Evolutionary conservation across 2,329 filamentous ascomycete genomes (phyloP).

Genomic region (Fusarium coicis): DNA sequence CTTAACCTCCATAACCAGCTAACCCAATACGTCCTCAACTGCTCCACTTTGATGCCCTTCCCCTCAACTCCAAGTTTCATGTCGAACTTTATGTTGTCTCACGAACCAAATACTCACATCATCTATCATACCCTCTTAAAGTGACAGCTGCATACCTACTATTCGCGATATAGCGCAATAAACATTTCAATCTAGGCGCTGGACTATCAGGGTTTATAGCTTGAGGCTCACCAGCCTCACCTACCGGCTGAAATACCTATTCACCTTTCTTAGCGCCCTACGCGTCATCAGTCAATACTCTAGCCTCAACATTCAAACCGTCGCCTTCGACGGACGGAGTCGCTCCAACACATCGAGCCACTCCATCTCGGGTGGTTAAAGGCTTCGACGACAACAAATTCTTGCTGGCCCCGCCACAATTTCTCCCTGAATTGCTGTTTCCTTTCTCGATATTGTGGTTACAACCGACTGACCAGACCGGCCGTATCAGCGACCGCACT

Average conservation of each 20-base stretch:
- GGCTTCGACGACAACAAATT: conserved; percentile 5
- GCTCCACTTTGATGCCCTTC: conserved; percentile 21
- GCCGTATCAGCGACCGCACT: conserved; percentile 39
- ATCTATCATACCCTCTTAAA: not conserved
- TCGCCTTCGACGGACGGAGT: not conserved
- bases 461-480: conserved; percentile 32
- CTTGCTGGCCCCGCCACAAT: conserved; percentile 1
- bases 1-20: not conserved
- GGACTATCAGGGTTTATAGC: not conserved
- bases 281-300: conserved; percentile 14
- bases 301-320: not conserved
- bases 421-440: conserved; percentile 5
- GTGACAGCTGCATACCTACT: not conserved
- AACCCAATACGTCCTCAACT: conserved; percentile 8
- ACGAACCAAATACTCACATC: not conserved
- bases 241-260: not conserved
- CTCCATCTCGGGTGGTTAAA: not conserved
- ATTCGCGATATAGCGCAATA: not conserved
- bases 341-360: not conserved
- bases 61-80: conserved; percentile 40
- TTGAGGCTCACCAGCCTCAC: not conserved
- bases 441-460: conserved; percentile 17
- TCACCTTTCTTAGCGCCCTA: conserved; percentile 6
- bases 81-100: conserved; percentile 11
- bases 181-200: too few species aligned